Conservation (phyloP, 768 basidiomycete species). For the Kwoniella europaea region DNA sequence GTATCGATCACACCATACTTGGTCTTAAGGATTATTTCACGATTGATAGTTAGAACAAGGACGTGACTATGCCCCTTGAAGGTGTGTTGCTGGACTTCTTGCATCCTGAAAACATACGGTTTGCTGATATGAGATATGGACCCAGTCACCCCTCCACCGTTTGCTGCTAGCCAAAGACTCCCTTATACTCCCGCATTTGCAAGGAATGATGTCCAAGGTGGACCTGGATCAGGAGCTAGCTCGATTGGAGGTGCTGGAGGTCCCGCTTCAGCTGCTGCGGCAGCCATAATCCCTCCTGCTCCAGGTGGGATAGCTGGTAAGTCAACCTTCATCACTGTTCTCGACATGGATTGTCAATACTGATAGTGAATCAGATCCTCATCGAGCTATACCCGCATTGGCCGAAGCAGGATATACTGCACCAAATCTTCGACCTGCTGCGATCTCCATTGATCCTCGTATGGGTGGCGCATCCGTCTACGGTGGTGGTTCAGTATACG, state of each 20-base stretch:
- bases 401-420: constrained; percentile 51
- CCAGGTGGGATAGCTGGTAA: constrained; percentile 47
- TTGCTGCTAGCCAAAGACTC: constrained; percentile 32
- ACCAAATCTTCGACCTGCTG: constrained; percentile 28
- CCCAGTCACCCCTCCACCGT: constrained; percentile 43
- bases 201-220: constrained; percentile 16
- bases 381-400: constrained; percentile 45
- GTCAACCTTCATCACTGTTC: neutral
- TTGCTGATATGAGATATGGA: neutral
- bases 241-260: constrained; percentile 13
- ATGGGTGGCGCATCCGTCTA: neutral
- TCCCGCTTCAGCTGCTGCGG: constrained; percentile 28
- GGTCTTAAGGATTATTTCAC: neutral
- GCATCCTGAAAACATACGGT: neutral
- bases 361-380: constrained; percentile 31
- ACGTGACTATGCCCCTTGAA: constrained; percentile 42
- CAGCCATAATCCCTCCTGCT: constrained; percentile 40
- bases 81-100: constrained; percentile 25
- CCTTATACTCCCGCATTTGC: constrained; percentile 42
- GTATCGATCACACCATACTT: constrained; percentile 3
- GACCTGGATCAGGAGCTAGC: constrained; percentile 2
- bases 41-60: neutral
- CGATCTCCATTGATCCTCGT: constrained; percentile 12
- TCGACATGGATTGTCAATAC: no score
- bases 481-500: constrained; percentile 18